Evolutionary conservation across 257 asterid species (phyloP).

Genomic region (Salvia hispanica): DNA sequence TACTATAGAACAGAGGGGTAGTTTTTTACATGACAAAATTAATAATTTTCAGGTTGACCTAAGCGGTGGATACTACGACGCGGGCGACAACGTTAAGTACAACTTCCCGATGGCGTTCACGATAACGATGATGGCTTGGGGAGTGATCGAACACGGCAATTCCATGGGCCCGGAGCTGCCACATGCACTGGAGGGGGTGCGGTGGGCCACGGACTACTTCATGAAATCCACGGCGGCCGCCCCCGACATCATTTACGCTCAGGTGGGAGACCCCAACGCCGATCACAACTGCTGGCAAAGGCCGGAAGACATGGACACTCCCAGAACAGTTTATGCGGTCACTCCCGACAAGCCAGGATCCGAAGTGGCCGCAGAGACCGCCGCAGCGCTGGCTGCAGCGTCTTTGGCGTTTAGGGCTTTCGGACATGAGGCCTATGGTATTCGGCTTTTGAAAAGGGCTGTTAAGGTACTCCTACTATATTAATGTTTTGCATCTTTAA

Average conservation of each 20-base stretch:
- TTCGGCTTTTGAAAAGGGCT: constrained; percentile 44
- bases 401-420: constrained; percentile 43
- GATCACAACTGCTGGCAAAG: constrained; percentile 49
- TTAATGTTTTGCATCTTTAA: no score
- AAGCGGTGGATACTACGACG: constrained; percentile 46
- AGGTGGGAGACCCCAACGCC: constrained; percentile 40
- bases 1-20: no score
- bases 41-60: constrained; percentile 34
- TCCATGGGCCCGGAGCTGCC: constrained; percentile 39
- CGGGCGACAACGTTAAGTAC: constrained; percentile 46
- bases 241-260: constrained; percentile 40
- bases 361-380: constrained; percentile 50
- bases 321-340: constrained; percentile 41
- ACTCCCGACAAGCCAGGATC: constrained; percentile 44
- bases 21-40: no score
- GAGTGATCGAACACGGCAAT: constrained; percentile 43
- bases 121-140: constrained; percentile 49
- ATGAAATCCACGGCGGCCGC: constrained; percentile 36
- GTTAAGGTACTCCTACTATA: constrained; percentile 29
- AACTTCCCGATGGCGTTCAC: constrained; percentile 57
- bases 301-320: constrained; percentile 56
- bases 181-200: constrained; percentile 41
- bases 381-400: constrained; percentile 50
- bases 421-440: constrained; percentile 40
- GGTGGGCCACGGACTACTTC: constrained; percentile 50